Evolutionary conservation across 169 alveolate genomes (phyloP).

Genomic region (Theileria sp.): DNA sequence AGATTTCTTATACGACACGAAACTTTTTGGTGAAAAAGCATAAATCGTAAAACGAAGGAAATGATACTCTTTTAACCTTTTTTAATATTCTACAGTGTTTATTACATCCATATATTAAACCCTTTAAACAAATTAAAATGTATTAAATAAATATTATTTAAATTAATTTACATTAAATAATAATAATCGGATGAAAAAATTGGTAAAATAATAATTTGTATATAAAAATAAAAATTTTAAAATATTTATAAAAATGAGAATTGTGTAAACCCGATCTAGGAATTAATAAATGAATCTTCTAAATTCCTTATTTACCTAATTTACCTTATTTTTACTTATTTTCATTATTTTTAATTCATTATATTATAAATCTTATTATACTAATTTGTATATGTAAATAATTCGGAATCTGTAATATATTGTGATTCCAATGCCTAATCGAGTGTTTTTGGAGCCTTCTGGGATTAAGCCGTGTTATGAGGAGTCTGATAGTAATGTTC

Average conservation of each 20-base stretch:
- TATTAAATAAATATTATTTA: no score
- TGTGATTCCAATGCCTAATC: conserved; percentile 29
- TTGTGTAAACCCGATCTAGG: neutral
- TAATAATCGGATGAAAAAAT: neutral
- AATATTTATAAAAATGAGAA: no score
- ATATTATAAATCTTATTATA: neutral
- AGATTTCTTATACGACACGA: conserved; percentile 7
- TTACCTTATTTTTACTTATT: neutral
- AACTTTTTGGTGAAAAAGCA: neutral
- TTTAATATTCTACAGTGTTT: neutral
- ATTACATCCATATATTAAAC: neutral
- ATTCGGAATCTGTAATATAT: neutral
- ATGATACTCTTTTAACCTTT: neutral
- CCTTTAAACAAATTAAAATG: no score
- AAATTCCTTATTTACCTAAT: neutral
- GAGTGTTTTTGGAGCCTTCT: conserved; percentile 54
- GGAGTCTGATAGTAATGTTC: conserved; percentile 14
- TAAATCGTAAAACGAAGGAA: neutral
- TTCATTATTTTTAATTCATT: neutral
- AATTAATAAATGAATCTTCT: no score
- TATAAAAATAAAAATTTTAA: no score
- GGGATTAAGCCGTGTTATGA: conserved; percentile 56
- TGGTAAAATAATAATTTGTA: neutral
- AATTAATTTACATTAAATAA: no score
- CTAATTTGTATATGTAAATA: no score